Percentiles rank a stretch among this genome's conserved stretches.
Conservation (phyloP, 2,329 filamentous ascomycete species). For the Botrytis galanthina region DNA sequence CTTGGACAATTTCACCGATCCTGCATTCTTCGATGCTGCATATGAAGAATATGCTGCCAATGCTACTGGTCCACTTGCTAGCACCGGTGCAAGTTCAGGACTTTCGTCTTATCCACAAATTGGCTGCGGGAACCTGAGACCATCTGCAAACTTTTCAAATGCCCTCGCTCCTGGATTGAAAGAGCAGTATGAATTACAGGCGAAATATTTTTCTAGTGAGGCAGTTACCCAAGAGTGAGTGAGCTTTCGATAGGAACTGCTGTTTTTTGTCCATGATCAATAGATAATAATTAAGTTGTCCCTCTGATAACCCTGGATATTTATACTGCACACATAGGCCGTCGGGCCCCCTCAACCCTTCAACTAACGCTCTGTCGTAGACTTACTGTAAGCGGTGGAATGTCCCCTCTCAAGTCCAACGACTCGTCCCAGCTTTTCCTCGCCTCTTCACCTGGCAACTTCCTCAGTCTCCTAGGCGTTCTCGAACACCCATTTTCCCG, state of each 20-base stretch:
- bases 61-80: slow-evolving; percentile 2
- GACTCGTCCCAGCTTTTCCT: not conserved
- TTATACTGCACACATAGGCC: not conserved
- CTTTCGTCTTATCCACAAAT: slow-evolving; percentile 8
- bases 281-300: not conserved
- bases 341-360: not conserved
- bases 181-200: slow-evolving; percentile 4
- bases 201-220: not conserved
- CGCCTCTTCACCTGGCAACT: not conserved
- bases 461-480: slow-evolving; percentile 5
- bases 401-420: not conserved
- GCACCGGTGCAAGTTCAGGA: not conserved
- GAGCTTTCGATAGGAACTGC: not conserved
- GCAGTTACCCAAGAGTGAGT: slow-evolving; percentile 1
- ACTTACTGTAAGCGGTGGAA: not conserved
- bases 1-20: slow-evolving; percentile 1
- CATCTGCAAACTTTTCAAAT: not conserved
- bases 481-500: slow-evolving; percentile 53
- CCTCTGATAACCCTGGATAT: not conserved
- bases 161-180: not conserved
- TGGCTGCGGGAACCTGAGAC: not conserved
- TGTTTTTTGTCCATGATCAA: not conserved
- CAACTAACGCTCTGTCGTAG: not conserved
- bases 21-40: slow-evolving; percentile 5
- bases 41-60: slow-evolving; percentile 5